phyloP scores from a whole-genome alignment of 139 green algal genomes.

The Diplosphaera chodatii region DNA sequence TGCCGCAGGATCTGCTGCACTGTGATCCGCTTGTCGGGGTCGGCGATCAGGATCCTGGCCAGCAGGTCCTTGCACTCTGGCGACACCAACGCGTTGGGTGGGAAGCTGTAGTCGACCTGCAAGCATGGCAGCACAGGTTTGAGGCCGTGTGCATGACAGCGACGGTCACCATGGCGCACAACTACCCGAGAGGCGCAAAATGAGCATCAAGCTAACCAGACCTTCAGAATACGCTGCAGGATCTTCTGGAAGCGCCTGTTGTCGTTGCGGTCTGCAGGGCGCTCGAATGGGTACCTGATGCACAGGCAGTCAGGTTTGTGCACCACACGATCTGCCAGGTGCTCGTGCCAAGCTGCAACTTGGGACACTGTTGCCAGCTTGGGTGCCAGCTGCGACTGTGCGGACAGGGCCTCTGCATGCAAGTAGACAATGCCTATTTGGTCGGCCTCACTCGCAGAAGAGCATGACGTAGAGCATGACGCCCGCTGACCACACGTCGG shows the following conservation, averaged over 20 bases:
- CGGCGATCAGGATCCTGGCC: slow-evolving; percentile 16
- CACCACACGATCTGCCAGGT: too few species aligned
- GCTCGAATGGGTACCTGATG: slow-evolving; percentile 58
- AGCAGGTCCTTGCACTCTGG: slow-evolving; percentile 37
- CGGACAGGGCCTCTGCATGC: too few species aligned
- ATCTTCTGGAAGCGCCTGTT: slow-evolving; percentile 6
- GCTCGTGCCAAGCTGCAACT: too few species aligned
- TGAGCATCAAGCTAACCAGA: not conserved
- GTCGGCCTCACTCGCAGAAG: slow-evolving; percentile 25
- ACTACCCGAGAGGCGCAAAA: too few species aligned
- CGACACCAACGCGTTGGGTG: slow-evolving; percentile 16
- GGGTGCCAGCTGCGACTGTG: too few species aligned
- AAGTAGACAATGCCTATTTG: not conserved
- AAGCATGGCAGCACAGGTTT: too few species aligned
- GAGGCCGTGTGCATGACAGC: too few species aligned
- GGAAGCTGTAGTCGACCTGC: slow-evolving; percentile 39
- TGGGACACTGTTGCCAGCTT: too few species aligned
- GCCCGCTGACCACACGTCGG: slow-evolving; percentile 42
- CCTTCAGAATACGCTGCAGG: slow-evolving; percentile 33
- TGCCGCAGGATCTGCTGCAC: slow-evolving; percentile 45
- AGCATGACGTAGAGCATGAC: slow-evolving; percentile 89
- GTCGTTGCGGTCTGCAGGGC: slow-evolving; percentile 16
- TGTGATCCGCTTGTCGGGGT: slow-evolving; percentile 24
- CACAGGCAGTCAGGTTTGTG: too few species aligned
- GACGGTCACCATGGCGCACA: too few species aligned